These are phyloP conservation scores for Nitzschia putrida DNA, from an alignment of 108 stramenopile species.

Conservation along the genomic window DNA sequence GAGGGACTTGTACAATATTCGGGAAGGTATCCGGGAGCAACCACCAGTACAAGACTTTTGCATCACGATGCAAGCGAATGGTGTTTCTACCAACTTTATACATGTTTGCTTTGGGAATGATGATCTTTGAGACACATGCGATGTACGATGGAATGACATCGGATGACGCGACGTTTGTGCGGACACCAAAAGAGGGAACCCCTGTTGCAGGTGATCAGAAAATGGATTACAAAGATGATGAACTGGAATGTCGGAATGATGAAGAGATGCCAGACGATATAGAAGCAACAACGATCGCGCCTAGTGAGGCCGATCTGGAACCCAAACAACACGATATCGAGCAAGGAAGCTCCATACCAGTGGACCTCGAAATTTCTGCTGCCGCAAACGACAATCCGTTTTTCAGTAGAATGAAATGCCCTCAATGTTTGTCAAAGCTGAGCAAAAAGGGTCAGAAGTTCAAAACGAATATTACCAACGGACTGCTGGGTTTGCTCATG, in stretches of 20 bases:
- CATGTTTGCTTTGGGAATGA: slow-evolving; percentile 12
- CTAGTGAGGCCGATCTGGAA: background rate
- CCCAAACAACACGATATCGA: background rate
- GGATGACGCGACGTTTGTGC: slow-evolving; percentile 32
- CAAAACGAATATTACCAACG: background rate
- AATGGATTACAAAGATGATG: background rate
- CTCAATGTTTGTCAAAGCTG: background rate
- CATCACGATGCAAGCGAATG: slow-evolving; percentile 6
- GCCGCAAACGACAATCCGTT: background rate
- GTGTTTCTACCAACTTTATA: slow-evolving; percentile 1
- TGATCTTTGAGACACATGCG: slow-evolving; percentile 15
- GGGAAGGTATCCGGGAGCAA: slow-evolving; percentile 24
- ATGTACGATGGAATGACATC: slow-evolving; percentile 25
- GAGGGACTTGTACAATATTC: background rate
- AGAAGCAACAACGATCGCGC: background rate
- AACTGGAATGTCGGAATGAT: background rate
- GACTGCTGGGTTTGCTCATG: background rate
- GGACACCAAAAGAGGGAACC: slow-evolving; percentile 25
- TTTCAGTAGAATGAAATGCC: background rate
- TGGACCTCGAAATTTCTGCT: background rate
- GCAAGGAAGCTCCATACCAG: background rate
- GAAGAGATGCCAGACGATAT: background rate
- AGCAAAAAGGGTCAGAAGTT: background rate
- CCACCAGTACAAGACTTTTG: slow-evolving; percentile 20
- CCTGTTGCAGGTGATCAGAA: background rate